Evolutionary conservation across 106 monocot genomes (phyloP), one percentile per base, ranked within the genome.

Genomic region (Iris macrosiphon): DNA sequence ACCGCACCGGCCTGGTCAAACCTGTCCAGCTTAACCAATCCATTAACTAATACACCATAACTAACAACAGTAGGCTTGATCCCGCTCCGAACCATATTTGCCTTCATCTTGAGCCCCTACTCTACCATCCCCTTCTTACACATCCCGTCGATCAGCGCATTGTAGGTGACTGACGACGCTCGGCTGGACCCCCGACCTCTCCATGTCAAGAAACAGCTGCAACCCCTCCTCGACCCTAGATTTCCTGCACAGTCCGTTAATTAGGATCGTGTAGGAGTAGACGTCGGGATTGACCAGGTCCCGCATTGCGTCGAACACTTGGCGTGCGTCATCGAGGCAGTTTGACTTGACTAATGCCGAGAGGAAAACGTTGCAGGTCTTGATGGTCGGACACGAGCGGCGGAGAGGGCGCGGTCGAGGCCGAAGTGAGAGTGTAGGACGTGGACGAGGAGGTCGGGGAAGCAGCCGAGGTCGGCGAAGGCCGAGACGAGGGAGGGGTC

Each of bases 61-160:
- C 89, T 89, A 27, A 82, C 71, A 25, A 89, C 28, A 44, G 13
- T 79, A 7, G 82, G 80, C 8, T 40, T 57, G 40, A 85, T 23
- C 4, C 55, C 60, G 17, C 29, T 59, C 30, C 15, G 61, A 22
- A 57, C 45, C 81, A 95, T 89, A 44, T 74, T 73, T 35, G 72
- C 74, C 61, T 79, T 89, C 45, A 76, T 79, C 27, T 29, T 7
- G 39, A 95, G 65, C 15, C 70, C 95, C 39, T 71, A 71, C 11
- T 73, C 59, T 34, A 89, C 14, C 74, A 67, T 82, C 40, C 49
- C 55, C 4, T 50, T 72, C 76, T 79, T 95, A 68, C 79, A 79
- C n/a, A 95, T 58, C 19, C 89, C 89, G 53, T 89, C 79, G 8
- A 89, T 64, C 15, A 95, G 56, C 2, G 59, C 81, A 72, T 95